A percentile compares a stretch with the other conserved stretches of the same genome.
Conservation (phyloP, 805 yeast genomes). For the Komagataella pseudopastoris region DNA sequence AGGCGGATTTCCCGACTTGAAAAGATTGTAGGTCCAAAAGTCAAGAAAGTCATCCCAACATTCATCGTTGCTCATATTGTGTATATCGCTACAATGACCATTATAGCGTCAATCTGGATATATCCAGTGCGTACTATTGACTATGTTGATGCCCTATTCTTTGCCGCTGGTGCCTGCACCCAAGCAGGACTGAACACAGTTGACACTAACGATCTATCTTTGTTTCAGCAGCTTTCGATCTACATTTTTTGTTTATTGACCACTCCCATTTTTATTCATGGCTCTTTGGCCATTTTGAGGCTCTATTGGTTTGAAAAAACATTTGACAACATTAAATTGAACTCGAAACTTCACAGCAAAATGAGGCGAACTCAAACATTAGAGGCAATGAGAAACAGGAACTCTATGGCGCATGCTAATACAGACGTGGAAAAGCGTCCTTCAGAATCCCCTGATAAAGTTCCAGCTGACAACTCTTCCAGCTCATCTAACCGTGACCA, state of each 20-base stretch:
- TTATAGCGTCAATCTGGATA: constrained; percentile 61
- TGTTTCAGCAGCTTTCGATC: constrained; percentile 73
- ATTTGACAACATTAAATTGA: constrained; percentile 68
- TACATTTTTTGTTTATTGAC: constrained; percentile 52
- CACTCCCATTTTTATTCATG: constrained; percentile 84
- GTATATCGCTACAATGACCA: constrained; percentile 45
- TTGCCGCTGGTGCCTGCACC: constrained; percentile 66
- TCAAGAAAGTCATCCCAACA: constrained; percentile 31
- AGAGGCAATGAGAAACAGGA: constrained; percentile 28
- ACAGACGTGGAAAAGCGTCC: not conserved
- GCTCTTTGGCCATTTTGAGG: constrained; percentile 62
- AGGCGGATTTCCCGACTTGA: constrained; percentile 22
- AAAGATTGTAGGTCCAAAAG: constrained; percentile 24
- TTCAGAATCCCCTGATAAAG: not conserved
- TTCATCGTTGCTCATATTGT: constrained; percentile 58
- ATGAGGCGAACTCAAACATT: constrained; percentile 74
- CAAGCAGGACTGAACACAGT: constrained; percentile 89
- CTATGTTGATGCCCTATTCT: constrained; percentile 73
- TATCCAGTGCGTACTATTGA: constrained; percentile 55
- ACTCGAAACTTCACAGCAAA: constrained; percentile 65
- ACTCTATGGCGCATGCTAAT: constrained; percentile 12
- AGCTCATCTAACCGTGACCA: not conserved
- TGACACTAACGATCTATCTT: constrained; percentile 43
- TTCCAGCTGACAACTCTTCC: not conserved
- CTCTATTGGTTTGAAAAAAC: constrained; percentile 82